Evolutionary conservation across 73 alveolate species (phyloP).

Genomic region (Paramecium tetraurelia): DNA sequence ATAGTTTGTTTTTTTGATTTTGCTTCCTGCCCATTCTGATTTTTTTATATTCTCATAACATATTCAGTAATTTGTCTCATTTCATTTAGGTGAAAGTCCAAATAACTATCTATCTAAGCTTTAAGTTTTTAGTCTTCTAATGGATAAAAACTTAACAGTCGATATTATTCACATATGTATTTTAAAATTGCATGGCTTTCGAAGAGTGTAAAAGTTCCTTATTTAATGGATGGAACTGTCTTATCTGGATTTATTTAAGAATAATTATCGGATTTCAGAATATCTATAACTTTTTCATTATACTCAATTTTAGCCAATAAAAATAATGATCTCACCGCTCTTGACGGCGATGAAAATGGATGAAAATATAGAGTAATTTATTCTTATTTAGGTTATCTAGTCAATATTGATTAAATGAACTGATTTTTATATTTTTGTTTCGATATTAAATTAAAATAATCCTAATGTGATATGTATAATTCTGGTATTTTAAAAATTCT

Average conservation of each 20-base stretch:
- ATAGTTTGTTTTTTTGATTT: neutral
- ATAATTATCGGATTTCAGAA: neutral
- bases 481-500: constrained; percentile 22
- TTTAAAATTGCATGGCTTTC: constrained; percentile 58
- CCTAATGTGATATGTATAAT: neutral
- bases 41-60: neutral
- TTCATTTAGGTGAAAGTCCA: constrained; percentile 49
- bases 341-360: constrained; percentile 19
- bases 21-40: neutral
- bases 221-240: constrained; percentile 49
- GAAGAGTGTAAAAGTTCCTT: constrained; percentile 32
- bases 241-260: constrained; percentile 25
- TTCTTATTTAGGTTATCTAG: neutral
- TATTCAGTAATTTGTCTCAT: neutral
- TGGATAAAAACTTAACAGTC: neutral
- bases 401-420: neutral
- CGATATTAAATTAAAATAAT: neutral
- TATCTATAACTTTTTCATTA: neutral
- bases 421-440: neutral
- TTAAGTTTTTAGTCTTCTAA: neutral
- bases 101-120: constrained; percentile 46
- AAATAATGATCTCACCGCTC: constrained; percentile 9
- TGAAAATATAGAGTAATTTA: constrained; percentile 16
- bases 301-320: neutral
- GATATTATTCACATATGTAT: constrained; percentile 26